phyloP scores from a whole-genome alignment of 306 rosid genomes.

The Citrullus colocynthis region DNA sequence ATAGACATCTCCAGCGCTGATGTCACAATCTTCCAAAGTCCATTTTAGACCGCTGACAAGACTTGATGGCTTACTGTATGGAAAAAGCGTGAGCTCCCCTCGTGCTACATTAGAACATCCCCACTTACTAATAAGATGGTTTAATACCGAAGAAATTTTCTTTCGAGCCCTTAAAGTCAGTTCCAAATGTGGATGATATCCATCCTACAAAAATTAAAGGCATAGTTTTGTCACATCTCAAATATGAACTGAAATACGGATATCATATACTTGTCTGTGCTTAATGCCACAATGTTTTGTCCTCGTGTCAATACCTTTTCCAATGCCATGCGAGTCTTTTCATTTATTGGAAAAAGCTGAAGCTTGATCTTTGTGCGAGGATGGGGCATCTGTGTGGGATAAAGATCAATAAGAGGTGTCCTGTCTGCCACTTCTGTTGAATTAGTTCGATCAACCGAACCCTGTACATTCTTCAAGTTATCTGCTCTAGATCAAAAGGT shows the following conservation, averaged over 20 bases:
- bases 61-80: constrained; percentile 27
- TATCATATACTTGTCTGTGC: neutral
- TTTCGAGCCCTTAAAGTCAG: constrained; percentile 57
- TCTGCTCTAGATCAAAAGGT: constrained; percentile 15
- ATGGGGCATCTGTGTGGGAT: constrained; percentile 22
- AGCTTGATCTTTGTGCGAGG: constrained; percentile 55
- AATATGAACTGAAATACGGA: constrained; percentile 4
- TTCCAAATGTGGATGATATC: constrained; percentile 66
- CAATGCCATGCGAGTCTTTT: constrained; percentile 40
- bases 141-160: constrained; percentile 73
- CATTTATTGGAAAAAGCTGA: constrained; percentile 72
- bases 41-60: constrained; percentile 38
- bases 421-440: constrained; percentile 9
- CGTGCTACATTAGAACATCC: constrained; percentile 46
- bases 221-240: neutral
- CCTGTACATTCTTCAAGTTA: constrained; percentile 7
- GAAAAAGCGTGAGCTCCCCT: constrained; percentile 55
- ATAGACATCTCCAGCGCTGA: constrained; percentile 45
- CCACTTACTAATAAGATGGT: constrained; percentile 73
- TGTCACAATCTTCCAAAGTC: constrained; percentile 44
- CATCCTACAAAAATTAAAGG: constrained; percentile 41
- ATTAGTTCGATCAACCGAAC: constrained; percentile 4
- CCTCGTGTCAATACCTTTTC: constrained; percentile 45
- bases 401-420: constrained; percentile 13
- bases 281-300: constrained; percentile 11